Base-by-base conservation (phyloP, 495 filamentous ascomycete genomes). In the Hyaloscypha variabilis region DNA sequence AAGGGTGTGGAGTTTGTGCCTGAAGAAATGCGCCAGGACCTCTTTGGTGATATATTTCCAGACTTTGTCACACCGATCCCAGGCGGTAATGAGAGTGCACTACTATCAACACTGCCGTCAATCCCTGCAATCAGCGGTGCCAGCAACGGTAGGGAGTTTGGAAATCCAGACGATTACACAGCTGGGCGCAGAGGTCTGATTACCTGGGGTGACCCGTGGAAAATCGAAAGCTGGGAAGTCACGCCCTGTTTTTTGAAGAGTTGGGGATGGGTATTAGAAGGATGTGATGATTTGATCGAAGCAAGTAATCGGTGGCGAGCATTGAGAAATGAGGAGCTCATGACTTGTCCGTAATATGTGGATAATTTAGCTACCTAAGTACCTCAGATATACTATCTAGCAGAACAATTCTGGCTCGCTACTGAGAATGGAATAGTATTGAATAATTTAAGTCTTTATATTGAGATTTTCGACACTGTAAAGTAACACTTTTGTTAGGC, bases 131-230 rank as follows among this genome's bases (percentile, higher is more conserved):
- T n/a, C n/a, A n/a, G n/a, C n/a, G n/a, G n/a, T n/a, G n/a, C n/a
- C n/a, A n/a, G n/a, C n/a, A n/a, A n/a, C n/a, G 23, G 8, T 25
- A 29, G 46, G 14, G 28, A 39, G 8, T 28, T 62, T 54, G 59
- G 29, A 24, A 21, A 42, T 11, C 26, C 25, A 19, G 65, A 67
- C 26, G 61, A 60, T 24, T 51, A 57, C 53, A 64, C 60, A 24
- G 25, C 34, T 54, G 55, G 49, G 30, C 62, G 66, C 4, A 68
- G 55, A 61, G 58, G 61, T 5, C n/a, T 76, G 13, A 59, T 78
- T 24, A 69, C 75, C 0, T 78, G 76, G 76, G 72, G 75, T 21
- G 62, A 68, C 6, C 68, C 74, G 8, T 76, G 75, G 74, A 61
- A 73, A 39, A 49, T 70, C 6, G 30, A 58, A 19, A 70, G 67